phyloP scores from a whole-genome alignment of 2,329 filamentous ascomycete species.

The Rasamsonia emersonii region DNA sequence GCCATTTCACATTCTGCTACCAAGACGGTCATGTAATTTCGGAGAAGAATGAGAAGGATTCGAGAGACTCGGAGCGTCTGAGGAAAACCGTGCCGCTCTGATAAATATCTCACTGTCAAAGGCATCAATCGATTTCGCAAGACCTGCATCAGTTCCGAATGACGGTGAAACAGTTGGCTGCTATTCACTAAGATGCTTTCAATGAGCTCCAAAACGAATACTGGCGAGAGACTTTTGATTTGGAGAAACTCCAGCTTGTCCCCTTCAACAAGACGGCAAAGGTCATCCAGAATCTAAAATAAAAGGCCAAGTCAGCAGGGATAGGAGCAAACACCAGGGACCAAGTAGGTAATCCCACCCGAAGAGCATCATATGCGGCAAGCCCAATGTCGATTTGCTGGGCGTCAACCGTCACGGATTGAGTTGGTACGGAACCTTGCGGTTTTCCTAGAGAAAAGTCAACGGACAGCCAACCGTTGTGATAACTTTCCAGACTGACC shows the following conservation, averaged over 20 bases:
- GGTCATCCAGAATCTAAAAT: constrained; percentile 68
- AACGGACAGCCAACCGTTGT: background rate
- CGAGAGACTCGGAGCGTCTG: constrained; percentile 74
- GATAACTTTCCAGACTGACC: constrained; percentile 41
- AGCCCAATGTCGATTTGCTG: constrained; percentile 59
- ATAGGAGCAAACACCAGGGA: too few relatives aligned
- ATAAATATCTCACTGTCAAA: constrained; percentile 67
- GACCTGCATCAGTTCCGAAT: constrained; percentile 73
- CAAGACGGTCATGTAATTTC: constrained; percentile 66
- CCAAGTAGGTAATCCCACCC: constrained; percentile 41
- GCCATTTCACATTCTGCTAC: constrained; percentile 74
- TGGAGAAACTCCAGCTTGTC: constrained; percentile 74
- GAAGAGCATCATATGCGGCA: constrained; percentile 77
- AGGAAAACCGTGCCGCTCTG: constrained; percentile 69
- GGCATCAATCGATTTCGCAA: constrained; percentile 73
- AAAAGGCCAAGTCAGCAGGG: too few relatives aligned
- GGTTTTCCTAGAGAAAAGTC: constrained; percentile 12
- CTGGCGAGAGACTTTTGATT: constrained; percentile 67
- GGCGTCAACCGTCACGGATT: constrained; percentile 59
- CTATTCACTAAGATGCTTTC: constrained; percentile 85
- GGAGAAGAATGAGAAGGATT: constrained; percentile 72
- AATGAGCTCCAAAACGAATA: constrained; percentile 83
- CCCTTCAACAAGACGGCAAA: constrained; percentile 79
- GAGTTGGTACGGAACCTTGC: constrained; percentile 48
- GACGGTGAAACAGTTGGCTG: constrained; percentile 65